Percentiles rank a stretch among this genome's conserved stretches.
These are phyloP conservation scores for Hypoxylon rubiginosum DNA, from an alignment of 2,329 filamentous ascomycete species.

Conservation along the genomic window DNA sequence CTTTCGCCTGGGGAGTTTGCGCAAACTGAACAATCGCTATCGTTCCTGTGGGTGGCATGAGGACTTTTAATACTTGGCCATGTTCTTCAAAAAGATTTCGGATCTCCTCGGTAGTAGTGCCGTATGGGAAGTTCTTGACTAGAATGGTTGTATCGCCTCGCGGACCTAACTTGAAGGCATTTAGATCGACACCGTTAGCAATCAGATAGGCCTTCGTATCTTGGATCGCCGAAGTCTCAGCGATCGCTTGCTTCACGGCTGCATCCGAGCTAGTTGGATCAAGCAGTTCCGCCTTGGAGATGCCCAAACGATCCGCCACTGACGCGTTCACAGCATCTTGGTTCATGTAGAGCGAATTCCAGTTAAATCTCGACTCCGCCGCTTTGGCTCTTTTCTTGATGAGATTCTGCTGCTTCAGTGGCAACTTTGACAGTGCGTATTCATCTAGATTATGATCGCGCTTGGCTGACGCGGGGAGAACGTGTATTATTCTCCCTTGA, in stretches of 20 bases:
- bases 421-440: slow-evolving; percentile 88
- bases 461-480: slow-evolving; percentile 87
- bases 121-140: slow-evolving; percentile 94
- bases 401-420: slow-evolving; percentile 93
- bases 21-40: slow-evolving; percentile 94
- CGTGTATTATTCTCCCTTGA: slow-evolving; percentile 91
- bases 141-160: slow-evolving; percentile 89
- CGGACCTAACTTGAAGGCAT: slow-evolving; percentile 87
- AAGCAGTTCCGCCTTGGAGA: slow-evolving; percentile 90
- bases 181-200: slow-evolving; percentile 88
- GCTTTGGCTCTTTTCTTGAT: slow-evolving; percentile 88
- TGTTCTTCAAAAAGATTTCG: slow-evolving; percentile 86
- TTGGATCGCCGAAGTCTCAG: slow-evolving; percentile 95
- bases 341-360: slow-evolving; percentile 99
- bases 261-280: slow-evolving; percentile 97
- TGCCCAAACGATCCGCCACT: slow-evolving; percentile 85
- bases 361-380: slow-evolving; percentile 85
- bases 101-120: slow-evolving; percentile 83
- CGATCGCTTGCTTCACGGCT: slow-evolving; percentile 95
- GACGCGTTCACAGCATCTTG: slow-evolving; percentile 95
- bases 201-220: slow-evolving; percentile 94
- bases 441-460: slow-evolving; percentile 87
- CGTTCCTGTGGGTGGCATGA: slow-evolving; percentile 93
- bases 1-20: slow-evolving; percentile 81
- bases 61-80: slow-evolving; percentile 81